A percentile compares a stretch with the other conserved stretches of the same genome.
Evolutionary conservation across 1,284 basidiomycete genomes (phyloP).

Genomic region (Trichosporon ovoides): DNA sequence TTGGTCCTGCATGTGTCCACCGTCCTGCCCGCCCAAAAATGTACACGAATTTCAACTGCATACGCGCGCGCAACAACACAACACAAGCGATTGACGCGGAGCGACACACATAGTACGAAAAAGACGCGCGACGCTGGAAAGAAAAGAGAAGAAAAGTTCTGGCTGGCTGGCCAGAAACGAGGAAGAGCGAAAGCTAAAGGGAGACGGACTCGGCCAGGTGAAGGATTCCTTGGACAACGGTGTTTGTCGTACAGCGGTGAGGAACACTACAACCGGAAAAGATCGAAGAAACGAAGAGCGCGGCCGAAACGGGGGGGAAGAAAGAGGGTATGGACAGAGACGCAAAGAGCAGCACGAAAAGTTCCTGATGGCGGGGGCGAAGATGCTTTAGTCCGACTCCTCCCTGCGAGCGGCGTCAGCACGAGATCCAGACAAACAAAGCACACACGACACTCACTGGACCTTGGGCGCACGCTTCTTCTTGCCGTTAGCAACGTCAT

Average conservation of each 20-base stretch:
- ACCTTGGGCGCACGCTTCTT: constrained; percentile 24
- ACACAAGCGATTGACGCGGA: neutral
- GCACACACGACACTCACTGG: neutral
- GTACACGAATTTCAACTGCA: constrained; percentile 6
- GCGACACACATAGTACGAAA: constrained; percentile 1
- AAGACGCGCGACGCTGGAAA: neutral
- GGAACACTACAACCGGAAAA: constrained; percentile 6
- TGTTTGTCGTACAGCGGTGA: neutral
- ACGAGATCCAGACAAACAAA: neutral
- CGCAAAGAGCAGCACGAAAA: constrained; percentile 3
- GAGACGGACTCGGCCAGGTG: neutral
- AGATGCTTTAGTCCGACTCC: constrained; percentile 2
- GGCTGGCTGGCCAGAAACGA: constrained; percentile 4
- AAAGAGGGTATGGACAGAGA: neutral
- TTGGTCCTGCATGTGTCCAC: too few species aligned
- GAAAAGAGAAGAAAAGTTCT: constrained; percentile 1
- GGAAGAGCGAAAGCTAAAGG: neutral
- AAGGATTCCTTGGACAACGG: neutral
- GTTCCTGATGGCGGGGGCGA: constrained; percentile 3
- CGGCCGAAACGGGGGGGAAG: neutral
- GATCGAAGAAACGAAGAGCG: constrained; percentile 5
- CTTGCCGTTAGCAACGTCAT: constrained; percentile 51
- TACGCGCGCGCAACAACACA: constrained; percentile 4
- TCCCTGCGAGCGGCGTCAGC: neutral
- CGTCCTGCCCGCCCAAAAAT: too few species aligned